phyloP scores from a whole-genome alignment of 129 eudicot species.

The Flaveria robusta region DNA sequence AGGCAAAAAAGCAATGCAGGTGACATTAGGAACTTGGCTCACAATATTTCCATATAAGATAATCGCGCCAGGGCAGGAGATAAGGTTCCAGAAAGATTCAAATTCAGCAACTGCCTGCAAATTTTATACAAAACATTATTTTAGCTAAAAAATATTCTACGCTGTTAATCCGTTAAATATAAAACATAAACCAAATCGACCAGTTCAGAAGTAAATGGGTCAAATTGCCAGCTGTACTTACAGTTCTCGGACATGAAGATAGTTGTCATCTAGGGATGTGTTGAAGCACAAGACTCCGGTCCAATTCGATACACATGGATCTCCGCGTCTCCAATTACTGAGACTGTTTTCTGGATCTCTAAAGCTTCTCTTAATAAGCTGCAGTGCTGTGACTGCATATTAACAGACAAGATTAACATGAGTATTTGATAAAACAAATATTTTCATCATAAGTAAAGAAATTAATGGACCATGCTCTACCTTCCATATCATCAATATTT shows the following conservation, averaged over 20 bases:
- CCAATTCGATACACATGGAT: constrained; percentile 90
- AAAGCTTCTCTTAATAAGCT: constrained; percentile 55
- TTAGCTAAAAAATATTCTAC: neutral
- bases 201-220: neutral
- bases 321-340: constrained; percentile 62
- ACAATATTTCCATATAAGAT: constrained; percentile 68
- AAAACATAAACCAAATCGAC: constrained; percentile 15
- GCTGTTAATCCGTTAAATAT: neutral
- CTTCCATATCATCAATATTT: constrained; percentile 1
- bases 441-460: neutral
- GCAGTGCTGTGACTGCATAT: constrained; percentile 75
- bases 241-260: constrained; percentile 80
- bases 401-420: constrained; percentile 14
- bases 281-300: constrained; percentile 77
- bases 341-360: constrained; percentile 57
- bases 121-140: neutral
- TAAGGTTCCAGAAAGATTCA: constrained; percentile 62
- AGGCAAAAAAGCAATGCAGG: constrained; percentile 11
- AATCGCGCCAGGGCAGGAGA: constrained; percentile 72
- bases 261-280: constrained; percentile 51
- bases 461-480: neutral
- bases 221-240: constrained; percentile 36
- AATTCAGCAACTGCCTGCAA: constrained; percentile 60
- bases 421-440: neutral
- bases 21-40: constrained; percentile 33